Evolutionary conservation across 177 flowering plant species (phyloP).

Genomic region (Vitis hybrid): DNA sequence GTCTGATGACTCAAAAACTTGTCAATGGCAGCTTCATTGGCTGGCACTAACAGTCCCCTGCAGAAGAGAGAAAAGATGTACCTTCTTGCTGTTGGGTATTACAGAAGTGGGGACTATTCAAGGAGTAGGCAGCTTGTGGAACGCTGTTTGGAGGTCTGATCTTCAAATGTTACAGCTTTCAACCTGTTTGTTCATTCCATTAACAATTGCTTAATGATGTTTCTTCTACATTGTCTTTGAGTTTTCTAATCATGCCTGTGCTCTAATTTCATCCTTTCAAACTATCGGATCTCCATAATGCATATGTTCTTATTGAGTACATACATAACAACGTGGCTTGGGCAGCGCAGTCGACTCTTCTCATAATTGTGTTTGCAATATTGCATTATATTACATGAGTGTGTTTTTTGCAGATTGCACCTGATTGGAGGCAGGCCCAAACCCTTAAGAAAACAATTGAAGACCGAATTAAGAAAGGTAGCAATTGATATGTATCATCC

Average conservation of each 20-base stretch:
- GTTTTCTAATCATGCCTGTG: no score
- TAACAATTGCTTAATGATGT: neutral
- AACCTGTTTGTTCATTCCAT: neutral
- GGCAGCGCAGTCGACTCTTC: no score
- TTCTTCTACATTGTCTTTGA: no score
- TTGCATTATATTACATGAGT: neutral
- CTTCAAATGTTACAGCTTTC: neutral
- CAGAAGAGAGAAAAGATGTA: constrained; percentile 69
- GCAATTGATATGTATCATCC: neutral
- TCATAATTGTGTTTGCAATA: no score
- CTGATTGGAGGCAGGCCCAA: constrained; percentile 34
- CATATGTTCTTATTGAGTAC: no score
- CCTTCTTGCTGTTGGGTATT: constrained; percentile 85
- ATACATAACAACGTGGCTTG: no score
- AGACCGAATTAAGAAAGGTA: constrained; percentile 28
- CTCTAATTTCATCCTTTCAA: no score
- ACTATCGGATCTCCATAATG: no score
- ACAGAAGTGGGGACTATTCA: constrained; percentile 72
- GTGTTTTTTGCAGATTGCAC: constrained; percentile 21
- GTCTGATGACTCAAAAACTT: neutral
- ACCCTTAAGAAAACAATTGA: constrained; percentile 31
- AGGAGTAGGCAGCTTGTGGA: constrained; percentile 75
- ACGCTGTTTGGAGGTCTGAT: constrained; percentile 60
- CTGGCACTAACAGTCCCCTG: constrained; percentile 35
- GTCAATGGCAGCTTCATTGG: constrained; percentile 55